Conservation (phyloP, 2,329 filamentous ascomycete genomes). For the Xylariaceae sp. region DNA sequence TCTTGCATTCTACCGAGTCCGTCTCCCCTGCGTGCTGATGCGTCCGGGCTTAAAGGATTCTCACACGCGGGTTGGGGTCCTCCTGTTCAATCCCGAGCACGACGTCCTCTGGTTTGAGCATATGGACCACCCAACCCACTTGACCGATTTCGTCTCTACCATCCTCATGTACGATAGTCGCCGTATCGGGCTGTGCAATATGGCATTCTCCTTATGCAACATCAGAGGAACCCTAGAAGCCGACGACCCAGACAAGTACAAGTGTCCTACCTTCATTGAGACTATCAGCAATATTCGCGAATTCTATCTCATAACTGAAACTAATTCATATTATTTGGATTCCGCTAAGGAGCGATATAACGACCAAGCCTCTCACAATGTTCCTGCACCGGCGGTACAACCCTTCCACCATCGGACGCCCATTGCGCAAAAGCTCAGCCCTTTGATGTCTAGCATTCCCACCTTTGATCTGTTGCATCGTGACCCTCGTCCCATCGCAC, state of each 20-base stretch:
- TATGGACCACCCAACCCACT: background rate
- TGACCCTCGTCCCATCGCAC: constrained; percentile 1
- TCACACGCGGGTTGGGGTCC: background rate
- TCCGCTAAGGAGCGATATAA: background rate
- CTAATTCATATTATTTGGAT: background rate
- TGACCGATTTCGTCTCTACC: constrained; percentile 2
- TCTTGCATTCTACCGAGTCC: constrained; percentile 16
- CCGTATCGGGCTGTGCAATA: constrained; percentile 10
- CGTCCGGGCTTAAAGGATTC: background rate
- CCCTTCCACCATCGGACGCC: too few species aligned
- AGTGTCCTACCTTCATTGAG: background rate
- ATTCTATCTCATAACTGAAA: constrained; percentile 9
- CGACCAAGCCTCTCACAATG: background rate
- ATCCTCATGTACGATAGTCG: constrained; percentile 2
- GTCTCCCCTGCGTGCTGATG: constrained; percentile 8
- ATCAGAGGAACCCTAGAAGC: background rate
- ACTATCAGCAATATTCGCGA: constrained; percentile 7
- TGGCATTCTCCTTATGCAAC: background rate
- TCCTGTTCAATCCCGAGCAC: constrained; percentile 14
- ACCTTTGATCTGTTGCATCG: constrained; percentile 5
- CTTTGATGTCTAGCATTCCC: constrained; percentile 4
- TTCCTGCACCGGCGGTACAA: too few species aligned
- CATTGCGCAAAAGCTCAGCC: background rate
- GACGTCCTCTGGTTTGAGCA: constrained; percentile 10
- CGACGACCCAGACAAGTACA: background rate